Evolutionary conservation across 176 grass and related monocot species (phyloP), one percentile per base, ranked within the genome.

Genomic region (Tillandsia fasciculata): DNA sequence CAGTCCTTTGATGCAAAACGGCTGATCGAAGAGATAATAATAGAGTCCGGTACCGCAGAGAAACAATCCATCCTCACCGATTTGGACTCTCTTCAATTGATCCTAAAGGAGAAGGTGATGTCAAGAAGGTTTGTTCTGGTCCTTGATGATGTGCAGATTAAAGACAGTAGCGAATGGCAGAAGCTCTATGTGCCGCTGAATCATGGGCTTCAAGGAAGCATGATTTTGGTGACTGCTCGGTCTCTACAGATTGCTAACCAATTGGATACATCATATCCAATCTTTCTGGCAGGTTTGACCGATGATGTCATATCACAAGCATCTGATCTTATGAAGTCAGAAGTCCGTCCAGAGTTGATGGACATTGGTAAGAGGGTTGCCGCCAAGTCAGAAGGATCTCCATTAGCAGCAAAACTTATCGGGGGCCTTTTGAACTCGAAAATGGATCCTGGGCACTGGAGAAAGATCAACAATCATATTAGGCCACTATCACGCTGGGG

Each of bases 361-460:
- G 33, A 13, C 5, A 73, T 83, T 74, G 71, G 76, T 13, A 51
- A 17, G 12, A 70, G n/a, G 15, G 71, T 84, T 66, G 72, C 66
- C 0, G 5, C 5, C 15, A 79, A 18, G 52, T 20, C 75, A 33
- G 49, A 63, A 0, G 65, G 76, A 12, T 84, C 82, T 26, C 76
- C 82, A 50, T 17, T 84, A 24, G 82, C 82, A 0, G 76, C 76
- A 17, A 84, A 84, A 71, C 74, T 77, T 51, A 12, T 84, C 1
- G 76, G 76, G 5, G 65, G 77, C 5, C 61, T 87, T 51, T 51
- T 87, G 23, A 42, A 49, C 29, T 48, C n/a, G 10, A 7, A 67
- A 1, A 50, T 78, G 11, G 67, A 18, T 12, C 13, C 27, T 17
- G 6, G 7, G 2, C 51, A 53, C 3, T 87, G 84, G 79, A 22